phyloP scores from a whole-genome alignment of 768 basidiomycete species.

The Rhodotorula graminis region DNA sequence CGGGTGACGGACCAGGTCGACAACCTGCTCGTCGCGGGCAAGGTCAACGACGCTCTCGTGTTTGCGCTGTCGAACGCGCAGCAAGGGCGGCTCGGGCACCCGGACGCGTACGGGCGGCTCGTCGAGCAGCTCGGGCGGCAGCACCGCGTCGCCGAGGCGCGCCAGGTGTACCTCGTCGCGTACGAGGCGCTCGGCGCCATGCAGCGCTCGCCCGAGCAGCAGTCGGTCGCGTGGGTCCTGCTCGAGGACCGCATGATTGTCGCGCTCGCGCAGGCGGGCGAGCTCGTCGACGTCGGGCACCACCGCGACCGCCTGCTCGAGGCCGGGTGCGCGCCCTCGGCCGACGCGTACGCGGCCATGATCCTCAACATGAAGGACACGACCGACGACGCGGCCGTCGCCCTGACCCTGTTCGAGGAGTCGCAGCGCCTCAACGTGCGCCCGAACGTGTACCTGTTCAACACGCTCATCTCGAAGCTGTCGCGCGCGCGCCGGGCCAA shows the following conservation, averaged over 20 bases:
- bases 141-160: conserved; percentile 57
- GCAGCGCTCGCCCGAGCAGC: conserved; percentile 52
- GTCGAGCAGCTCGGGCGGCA: conserved; percentile 66
- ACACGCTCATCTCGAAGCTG: conserved; percentile 94
- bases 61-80: conserved; percentile 8
- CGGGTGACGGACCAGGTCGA: not conserved
- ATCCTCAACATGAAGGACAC: conserved; percentile 73
- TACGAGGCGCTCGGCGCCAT: conserved; percentile 59
- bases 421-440: conserved; percentile 62
- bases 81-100: conserved; percentile 54
- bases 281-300: conserved; percentile 70
- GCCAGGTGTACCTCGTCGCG: conserved; percentile 62
- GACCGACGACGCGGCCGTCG: conserved; percentile 88
- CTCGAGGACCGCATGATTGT: conserved; percentile 88
- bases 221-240: conserved; percentile 62
- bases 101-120: conserved; percentile 57
- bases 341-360: conserved; percentile 87
- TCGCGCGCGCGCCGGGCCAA: conserved; percentile 92
- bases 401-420: conserved; percentile 77
- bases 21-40: not conserved
- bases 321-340: conserved; percentile 69
- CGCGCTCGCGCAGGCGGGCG: conserved; percentile 73
- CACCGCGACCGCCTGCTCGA: conserved; percentile 74
- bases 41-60: conserved; percentile 6
- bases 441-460: conserved; percentile 85